Evolutionary conservation across 148 eudicot genomes (phyloP), one percentile per base, ranked within the genome.

Genomic region (Amaranthus palmeri): DNA sequence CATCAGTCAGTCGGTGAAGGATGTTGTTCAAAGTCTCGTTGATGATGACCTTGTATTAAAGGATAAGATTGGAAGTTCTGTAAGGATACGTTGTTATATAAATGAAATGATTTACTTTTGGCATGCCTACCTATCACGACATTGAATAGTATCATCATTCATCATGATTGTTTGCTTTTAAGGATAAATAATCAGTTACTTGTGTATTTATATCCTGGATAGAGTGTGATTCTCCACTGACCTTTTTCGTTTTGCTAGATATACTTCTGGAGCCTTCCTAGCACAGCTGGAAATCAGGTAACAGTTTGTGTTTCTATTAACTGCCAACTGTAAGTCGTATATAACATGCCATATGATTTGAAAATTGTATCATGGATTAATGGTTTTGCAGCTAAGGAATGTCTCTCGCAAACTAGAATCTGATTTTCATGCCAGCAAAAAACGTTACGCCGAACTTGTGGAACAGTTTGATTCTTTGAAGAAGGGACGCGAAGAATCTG

Each of bases 251-350:
- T 59, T 84, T 42, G 49, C 3, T 83, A 93, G 98, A 81, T 95
- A 65, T 95, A 91, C 84, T 95, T 95, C 71, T 95, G 97, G 98
- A 95, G 98, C 76, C 96, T 95, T 79, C 98, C 97, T 57, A 91
- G 98, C 78, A 86, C 93, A 82, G 98, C 98, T 76, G 98, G 98
- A 72, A 93, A 95, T 85, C 98, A 95, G 92, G 98, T 95, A 74
- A 74, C 65, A 8, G 44, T 77, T 56, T 59, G 49, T 8, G 17
- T 40, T 68, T 54, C 41, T 40, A 51, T 40, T 52, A 58, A 18
- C 65, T 5, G 17, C 66, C 62, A 56, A 55, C 52, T n/a, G 17
- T 41, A 45, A 60, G 65, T 25, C 48, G 46, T 7, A 62, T 48
- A 54, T 50, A 52, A 57, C 55, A 62, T 61, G 15, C 45, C 6